Evolutionary conservation across 75 land plant species (phyloP).

Genomic region (Picea sitchensis): DNA sequence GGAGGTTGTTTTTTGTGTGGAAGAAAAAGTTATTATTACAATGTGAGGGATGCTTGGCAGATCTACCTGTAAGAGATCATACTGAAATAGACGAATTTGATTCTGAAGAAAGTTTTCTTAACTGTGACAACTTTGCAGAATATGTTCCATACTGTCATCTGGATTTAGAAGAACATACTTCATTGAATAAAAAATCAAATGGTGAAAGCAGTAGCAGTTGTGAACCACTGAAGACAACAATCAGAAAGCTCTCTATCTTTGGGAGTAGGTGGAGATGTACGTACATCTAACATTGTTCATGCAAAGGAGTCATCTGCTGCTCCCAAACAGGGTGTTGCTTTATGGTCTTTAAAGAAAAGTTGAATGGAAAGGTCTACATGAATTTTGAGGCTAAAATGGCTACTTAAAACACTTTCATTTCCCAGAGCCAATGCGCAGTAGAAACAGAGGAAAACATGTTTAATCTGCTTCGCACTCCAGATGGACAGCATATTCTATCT

Average conservation of each 20-base stretch:
- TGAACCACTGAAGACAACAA: not conserved
- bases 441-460: not conserved
- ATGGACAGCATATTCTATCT: not conserved
- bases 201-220: slow-evolving; percentile 11
- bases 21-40: too few relatives aligned
- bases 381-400: not conserved
- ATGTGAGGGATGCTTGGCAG: not conserved
- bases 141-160: slow-evolving; percentile 57
- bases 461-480: not conserved
- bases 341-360: not conserved
- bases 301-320: not conserved
- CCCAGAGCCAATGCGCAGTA: not conserved
- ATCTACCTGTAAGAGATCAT: slow-evolving; percentile 8
- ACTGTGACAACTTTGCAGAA: slow-evolving; percentile 20
- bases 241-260: not conserved
- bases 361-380: not conserved
- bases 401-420: not conserved
- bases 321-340: not conserved
- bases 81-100: slow-evolving; percentile 16
- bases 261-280: not conserved
- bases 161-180: not conserved
- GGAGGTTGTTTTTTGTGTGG: too few relatives aligned
- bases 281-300: not conserved
- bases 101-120: slow-evolving; percentile 7
- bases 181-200: not conserved